Base-by-base conservation (phyloP, 1,139 yeast genomes). In the Yamadazyma pseudoaaseri region DNA sequence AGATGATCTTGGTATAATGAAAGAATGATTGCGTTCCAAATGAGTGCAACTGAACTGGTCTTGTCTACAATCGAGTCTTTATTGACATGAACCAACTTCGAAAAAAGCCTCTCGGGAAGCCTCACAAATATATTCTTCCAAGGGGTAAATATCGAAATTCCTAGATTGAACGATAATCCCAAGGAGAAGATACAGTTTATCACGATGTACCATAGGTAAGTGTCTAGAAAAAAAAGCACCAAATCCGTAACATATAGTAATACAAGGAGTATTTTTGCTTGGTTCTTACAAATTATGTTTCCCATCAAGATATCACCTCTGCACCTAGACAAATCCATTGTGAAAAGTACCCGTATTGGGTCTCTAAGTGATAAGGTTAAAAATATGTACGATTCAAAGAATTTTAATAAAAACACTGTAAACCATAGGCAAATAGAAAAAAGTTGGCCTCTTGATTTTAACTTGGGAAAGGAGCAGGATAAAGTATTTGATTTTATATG, bases 81-180 rank as follows among this genome's bases (percentile, higher is more conserved):
- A 12, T 39, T 26, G 7, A 38, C 25, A 6, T 76, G 76, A 17
- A 84, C 54, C 5, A 86, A 59, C 49, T 85, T 85, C 5, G 86
- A 70, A 42, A 70, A 72, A 3, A 87, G 79, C 47, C 96, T 67
- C 42, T 81, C 79, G 0, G 96, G 95, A 26, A 87, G 57, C 33
- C 89, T 65, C 2, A 85, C 72, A 52, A 81, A 87, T 5, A 84
- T 77, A 49, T 85, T 85, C 50, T 83, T 75, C 96, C 96, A 86
- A 0, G 96, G 98, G 35, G 98, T 92, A 74, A 90, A 82, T 48
- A 92, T 90, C 33, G 97, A 92, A 55, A 92, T 89, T 83, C 98
- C 98, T 64, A 92, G 76, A 74, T 90, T 90, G 77, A 92, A 92
- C 17, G 97, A 92, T 61, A 96, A 86, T 52, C 96, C 97, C 55